Evolutionary conservation across 768 basidiomycete species (phyloP).

Genomic region (Xerocomellus amylosporus): DNA sequence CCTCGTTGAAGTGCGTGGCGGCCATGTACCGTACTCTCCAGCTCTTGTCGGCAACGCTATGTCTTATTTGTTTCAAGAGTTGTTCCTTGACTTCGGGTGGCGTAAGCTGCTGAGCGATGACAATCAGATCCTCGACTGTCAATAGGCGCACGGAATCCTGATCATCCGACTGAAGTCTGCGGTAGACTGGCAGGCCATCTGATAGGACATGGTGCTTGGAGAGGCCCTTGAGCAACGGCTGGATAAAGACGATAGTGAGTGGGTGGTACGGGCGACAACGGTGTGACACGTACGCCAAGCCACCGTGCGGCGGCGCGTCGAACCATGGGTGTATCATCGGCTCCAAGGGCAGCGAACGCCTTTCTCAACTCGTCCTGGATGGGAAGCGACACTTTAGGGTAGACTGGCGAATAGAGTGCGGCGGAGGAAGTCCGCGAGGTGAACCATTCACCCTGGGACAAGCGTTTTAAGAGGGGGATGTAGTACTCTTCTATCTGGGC

Average conservation of each 20-base stretch:
- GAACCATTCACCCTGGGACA: conserved; percentile 97
- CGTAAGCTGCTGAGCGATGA: conserved; percentile 79
- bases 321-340: conserved; percentile 99
- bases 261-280: neutral
- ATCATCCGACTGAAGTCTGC: conserved; percentile 91
- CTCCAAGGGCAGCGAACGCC: conserved; percentile 75
- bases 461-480: conserved; percentile 85
- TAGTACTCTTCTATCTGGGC: conserved; percentile 85
- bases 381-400: conserved; percentile 67
- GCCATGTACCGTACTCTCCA: conserved; percentile 99
- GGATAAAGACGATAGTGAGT: conserved; percentile 12
- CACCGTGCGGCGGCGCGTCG: conserved; percentile 93
- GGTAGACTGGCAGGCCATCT: conserved; percentile 90
- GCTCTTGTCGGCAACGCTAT: conserved; percentile 90
- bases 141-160: conserved; percentile 96
- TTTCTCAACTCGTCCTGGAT: conserved; percentile 88
- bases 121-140: conserved; percentile 94
- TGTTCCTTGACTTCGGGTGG: conserved; percentile 91
- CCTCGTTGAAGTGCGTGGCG: conserved; percentile 95
- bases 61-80: conserved; percentile 81
- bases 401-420: conserved; percentile 88
- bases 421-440: conserved; percentile 96
- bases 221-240: conserved; percentile 81
- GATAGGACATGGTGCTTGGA: conserved; percentile 76
- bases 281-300: conserved; percentile 74